Evolutionary conservation across 768 basidiomycete species (phyloP), one percentile per base, ranked within the genome.

Genomic region (Lactifluus piperatus): DNA sequence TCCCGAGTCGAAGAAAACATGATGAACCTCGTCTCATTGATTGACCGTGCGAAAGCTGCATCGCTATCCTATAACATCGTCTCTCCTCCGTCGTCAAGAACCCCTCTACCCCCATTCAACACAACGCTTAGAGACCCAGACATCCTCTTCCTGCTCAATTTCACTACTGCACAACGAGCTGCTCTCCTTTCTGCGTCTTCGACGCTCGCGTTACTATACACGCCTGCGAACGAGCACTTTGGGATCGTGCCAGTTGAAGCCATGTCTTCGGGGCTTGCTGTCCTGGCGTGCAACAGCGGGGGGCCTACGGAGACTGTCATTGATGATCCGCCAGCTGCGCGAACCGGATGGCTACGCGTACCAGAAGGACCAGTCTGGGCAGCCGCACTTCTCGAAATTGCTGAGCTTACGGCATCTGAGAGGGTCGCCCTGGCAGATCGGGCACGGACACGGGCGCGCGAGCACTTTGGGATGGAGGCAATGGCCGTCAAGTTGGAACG

Each of bases 221-320:
- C 95, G 0, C 97, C 95, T 0, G 75, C 81, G 8, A 95, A 95
- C 70, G 95, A 99, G 67, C 95, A 99, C 70, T 97, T 98, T 70
- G 97, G 95, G 1, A 97, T 99, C 64, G 94, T 87, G 0, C 95
- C 97, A 2, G 81, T 97, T 3, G 95, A 99, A 70, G 94, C 83
- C 0, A 97, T 97, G 93, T 80, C 84, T 8, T 94, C 89, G 48
- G 91, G 93, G 3, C 71, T 98, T 0, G 93, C 94, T 0, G 87
- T 98, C 1, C 73, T 99, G 20, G 94, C 94, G 0, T 91, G 88
- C 66, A 73, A 91, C 68, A 85, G 81, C 58, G 91, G 91, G 16
- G 95, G 95, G 2, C 97, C 97, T 9, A 89, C 83, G 1, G 97
- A 99, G 73, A 95, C 88, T 55, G 73, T 95, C 29, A 68, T 85